Evolutionary conservation across 2,329 filamentous ascomycete species (phyloP).

Genomic region (Aspergillus jensenii): DNA sequence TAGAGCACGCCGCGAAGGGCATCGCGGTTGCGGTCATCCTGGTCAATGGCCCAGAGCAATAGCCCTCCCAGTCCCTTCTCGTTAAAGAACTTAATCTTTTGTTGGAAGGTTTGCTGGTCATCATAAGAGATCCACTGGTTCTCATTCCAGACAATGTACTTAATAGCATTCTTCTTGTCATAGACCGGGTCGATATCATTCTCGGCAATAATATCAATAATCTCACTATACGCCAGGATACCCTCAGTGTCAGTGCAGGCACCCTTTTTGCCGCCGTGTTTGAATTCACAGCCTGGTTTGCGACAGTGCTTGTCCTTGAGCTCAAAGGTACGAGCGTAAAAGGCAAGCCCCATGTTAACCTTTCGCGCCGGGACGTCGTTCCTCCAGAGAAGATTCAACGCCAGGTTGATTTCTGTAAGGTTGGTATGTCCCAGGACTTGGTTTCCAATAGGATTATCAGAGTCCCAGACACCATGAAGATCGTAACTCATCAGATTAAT

Average conservation of each 20-base stretch:
- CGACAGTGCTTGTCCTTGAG: slow-evolving; percentile 4
- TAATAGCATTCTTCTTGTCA: slow-evolving; percentile 22
- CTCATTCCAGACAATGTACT: slow-evolving; percentile 14
- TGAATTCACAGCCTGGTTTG: slow-evolving; percentile 14
- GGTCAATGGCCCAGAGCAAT: slow-evolving; percentile 5
- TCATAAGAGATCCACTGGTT: slow-evolving; percentile 32
- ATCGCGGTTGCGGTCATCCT: background rate
- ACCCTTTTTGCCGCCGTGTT: slow-evolving; percentile 18
- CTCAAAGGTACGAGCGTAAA: slow-evolving; percentile 13
- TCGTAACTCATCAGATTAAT: slow-evolving; percentile 21
- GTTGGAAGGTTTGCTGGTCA: slow-evolving; percentile 37
- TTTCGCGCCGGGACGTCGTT: slow-evolving; percentile 8
- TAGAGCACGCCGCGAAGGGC: slow-evolving; percentile 10
- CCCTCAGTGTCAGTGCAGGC: slow-evolving; percentile 23
- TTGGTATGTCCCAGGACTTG: slow-evolving; percentile 15
- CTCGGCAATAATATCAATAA: slow-evolving; percentile 22
- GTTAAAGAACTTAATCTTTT: slow-evolving; percentile 38
- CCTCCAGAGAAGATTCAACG: slow-evolving; percentile 16
- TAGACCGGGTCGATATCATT: slow-evolving; percentile 16
- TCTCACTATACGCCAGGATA: slow-evolving; percentile 25
- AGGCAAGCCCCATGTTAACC: slow-evolving; percentile 14
- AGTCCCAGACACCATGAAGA: slow-evolving; percentile 17
- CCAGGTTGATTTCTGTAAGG: slow-evolving; percentile 14
- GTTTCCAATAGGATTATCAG: slow-evolving; percentile 3
- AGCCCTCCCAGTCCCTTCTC: slow-evolving; percentile 2